A percentile compares a stretch with the other conserved stretches of the same genome.
phyloP scores from a whole-genome alignment of 2,329 filamentous ascomycete species.

The Aspergillus clavatus region DNA sequence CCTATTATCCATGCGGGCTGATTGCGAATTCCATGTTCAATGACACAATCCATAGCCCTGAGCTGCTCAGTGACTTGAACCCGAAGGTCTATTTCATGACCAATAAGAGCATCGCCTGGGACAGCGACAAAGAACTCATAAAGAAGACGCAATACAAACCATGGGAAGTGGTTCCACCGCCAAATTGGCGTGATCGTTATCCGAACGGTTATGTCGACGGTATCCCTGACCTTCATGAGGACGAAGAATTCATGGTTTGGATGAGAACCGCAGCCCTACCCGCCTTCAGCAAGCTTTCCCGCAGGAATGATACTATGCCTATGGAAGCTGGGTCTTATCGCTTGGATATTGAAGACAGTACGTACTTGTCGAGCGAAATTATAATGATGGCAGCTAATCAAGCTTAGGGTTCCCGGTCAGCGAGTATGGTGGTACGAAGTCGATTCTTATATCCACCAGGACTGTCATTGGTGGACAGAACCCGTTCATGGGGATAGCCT shows the following conservation, averaged over 20 bases:
- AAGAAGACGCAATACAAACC: constrained; percentile 62
- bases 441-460: constrained; percentile 79
- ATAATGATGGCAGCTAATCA: constrained; percentile 10
- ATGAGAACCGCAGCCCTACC: constrained; percentile 95
- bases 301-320: constrained; percentile 66
- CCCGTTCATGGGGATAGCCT: constrained; percentile 92
- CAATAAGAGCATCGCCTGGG: constrained; percentile 77
- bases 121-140: constrained; percentile 75
- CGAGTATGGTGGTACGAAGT: constrained; percentile 80
- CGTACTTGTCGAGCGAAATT: constrained; percentile 34
- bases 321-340: constrained; percentile 71
- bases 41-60: constrained; percentile 71
- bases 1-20: constrained; percentile 90
- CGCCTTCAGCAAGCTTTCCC: constrained; percentile 88
- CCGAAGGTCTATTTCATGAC: constrained; percentile 67
- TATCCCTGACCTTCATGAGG: constrained; percentile 66
- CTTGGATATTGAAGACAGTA: constrained; percentile 73
- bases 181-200: constrained; percentile 74
- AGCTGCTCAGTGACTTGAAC: constrained; percentile 49
- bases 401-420: constrained; percentile 70
- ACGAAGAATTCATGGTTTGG: constrained; percentile 94
- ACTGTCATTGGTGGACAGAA: constrained; percentile 95
- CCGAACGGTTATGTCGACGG: constrained; percentile 63
- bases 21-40: constrained; percentile 98
- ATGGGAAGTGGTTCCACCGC: constrained; percentile 69